Evolutionary conservation across 371 early-diverging fungal genomes (phyloP).

Genomic region (Syncephalastrum racemosum): DNA sequence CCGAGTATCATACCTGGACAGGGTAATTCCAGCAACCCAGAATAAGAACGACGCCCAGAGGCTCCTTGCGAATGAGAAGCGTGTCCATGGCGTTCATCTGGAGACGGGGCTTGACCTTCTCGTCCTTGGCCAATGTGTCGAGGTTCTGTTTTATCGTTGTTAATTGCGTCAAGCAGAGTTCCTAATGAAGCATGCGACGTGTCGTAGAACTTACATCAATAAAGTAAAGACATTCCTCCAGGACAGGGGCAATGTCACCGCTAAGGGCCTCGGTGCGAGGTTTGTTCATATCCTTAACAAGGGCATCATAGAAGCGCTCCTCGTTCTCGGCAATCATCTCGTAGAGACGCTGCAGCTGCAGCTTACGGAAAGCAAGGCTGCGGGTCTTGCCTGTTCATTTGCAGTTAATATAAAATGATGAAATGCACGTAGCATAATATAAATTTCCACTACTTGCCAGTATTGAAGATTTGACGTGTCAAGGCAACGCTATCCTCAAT

Average conservation of each 20-base stretch:
- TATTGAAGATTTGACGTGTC: slow-evolving; percentile 31
- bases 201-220: slow-evolving; percentile 24
- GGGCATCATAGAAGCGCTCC: slow-evolving; percentile 56
- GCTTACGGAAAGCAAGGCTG: slow-evolving; percentile 59
- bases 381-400: slow-evolving; percentile 38
- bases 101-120: slow-evolving; percentile 35
- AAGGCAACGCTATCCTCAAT: slow-evolving; percentile 37
- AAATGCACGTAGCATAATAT: background rate
- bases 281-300: slow-evolving; percentile 67
- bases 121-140: slow-evolving; percentile 61
- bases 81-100: slow-evolving; percentile 35
- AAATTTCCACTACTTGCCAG: slow-evolving; percentile 23
- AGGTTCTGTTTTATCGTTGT: slow-evolving; percentile 45
- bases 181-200: background rate
- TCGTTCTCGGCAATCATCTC: slow-evolving; percentile 67
- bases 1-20: slow-evolving; percentile 24
- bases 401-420: background rate
- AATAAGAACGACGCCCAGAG: slow-evolving; percentile 73
- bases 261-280: slow-evolving; percentile 52
- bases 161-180: background rate
- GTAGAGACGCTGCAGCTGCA: slow-evolving; percentile 69
- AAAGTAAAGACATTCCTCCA: slow-evolving; percentile 55
- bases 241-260: slow-evolving; percentile 65
- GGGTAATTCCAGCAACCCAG: slow-evolving; percentile 53
- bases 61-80: slow-evolving; percentile 66